Conservation (phyloP, 75 land plant genomes). For the Adiantum capillusveneris region DNA sequence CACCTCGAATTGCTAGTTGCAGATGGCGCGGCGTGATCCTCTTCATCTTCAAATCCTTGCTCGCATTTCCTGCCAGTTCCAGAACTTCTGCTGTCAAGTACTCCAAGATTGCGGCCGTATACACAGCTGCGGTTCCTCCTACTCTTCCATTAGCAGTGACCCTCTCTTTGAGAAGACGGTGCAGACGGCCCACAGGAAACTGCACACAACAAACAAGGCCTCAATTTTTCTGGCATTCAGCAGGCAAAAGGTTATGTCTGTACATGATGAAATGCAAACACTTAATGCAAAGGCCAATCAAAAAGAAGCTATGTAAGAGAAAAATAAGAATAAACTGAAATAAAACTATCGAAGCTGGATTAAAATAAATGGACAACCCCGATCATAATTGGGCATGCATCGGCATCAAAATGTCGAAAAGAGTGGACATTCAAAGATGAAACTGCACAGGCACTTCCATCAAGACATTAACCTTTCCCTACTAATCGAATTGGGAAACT, state of each 20-base stretch:
- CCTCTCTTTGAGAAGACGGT: slow-evolving; percentile 40
- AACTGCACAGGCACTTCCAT: too few relatives aligned
- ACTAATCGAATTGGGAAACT: too few relatives aligned
- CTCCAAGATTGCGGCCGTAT: slow-evolving; percentile 51
- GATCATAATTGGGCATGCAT: too few relatives aligned
- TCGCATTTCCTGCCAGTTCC: slow-evolving; percentile 60
- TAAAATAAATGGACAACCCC: too few relatives aligned
- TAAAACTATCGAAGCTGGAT: too few relatives aligned
- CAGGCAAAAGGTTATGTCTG: not conserved
- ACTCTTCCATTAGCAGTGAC: slow-evolving; percentile 54
- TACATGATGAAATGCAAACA: too few relatives aligned
- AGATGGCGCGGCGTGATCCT: slow-evolving; percentile 52
- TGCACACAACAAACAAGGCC: slow-evolving; percentile 8
- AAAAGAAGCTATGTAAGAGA: too few relatives aligned
- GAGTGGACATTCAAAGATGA: too few relatives aligned
- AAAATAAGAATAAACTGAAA: too few relatives aligned
- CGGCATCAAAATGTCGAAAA: too few relatives aligned
- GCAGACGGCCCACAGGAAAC: slow-evolving; percentile 61
- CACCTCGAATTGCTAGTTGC: slow-evolving; percentile 56
- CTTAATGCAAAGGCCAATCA: too few relatives aligned
- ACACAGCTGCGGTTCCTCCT: slow-evolving; percentile 61
- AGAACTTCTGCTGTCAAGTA: slow-evolving; percentile 59
- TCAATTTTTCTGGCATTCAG: not conserved
- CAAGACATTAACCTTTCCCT: too few relatives aligned
- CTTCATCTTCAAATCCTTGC: slow-evolving; percentile 45